Percentiles rank a stretch among this genome's conserved stretches.
These are phyloP conservation scores for Fragaria ananassa DNA, from an alignment of 306 rosid genomes.

Conservation along the genomic window DNA sequence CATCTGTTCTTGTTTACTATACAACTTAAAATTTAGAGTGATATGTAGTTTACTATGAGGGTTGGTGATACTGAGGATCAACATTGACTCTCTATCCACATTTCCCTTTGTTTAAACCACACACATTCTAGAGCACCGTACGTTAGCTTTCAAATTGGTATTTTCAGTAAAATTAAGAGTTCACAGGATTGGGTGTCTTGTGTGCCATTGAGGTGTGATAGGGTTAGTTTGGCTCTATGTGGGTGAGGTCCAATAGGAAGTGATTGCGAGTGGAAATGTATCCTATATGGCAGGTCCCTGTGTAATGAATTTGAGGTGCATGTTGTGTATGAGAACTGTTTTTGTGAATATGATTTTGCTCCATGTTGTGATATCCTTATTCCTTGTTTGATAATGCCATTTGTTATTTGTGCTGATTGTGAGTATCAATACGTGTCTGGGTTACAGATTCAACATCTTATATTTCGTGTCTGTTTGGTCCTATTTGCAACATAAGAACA, in stretches of 20 bases:
- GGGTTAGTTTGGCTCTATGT: neutral
- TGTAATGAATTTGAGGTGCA: neutral
- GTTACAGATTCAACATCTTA: neutral
- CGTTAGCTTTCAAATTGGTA: neutral
- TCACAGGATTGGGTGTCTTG: neutral
- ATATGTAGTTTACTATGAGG: neutral
- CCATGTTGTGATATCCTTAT: neutral
- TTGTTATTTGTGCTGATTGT: neutral
- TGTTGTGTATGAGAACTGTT: neutral
- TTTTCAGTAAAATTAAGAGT: neutral
- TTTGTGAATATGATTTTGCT: neutral
- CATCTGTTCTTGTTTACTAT: slow-evolving; percentile 14
- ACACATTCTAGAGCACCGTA: neutral
- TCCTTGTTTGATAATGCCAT: neutral
- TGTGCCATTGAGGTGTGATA: neutral
- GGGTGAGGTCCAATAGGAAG: neutral
- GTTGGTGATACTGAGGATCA: neutral
- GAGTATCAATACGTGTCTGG: neutral
- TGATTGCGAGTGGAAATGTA: neutral
- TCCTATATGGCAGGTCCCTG: neutral
- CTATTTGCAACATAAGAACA: neutral
- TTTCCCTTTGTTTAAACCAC: neutral
- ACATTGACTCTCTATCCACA: neutral
- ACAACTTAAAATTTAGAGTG: neutral
- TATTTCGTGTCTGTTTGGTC: neutral